Base-by-base conservation (phyloP, 177 flowering plant genomes). In the Vitis hybrid region DNA sequence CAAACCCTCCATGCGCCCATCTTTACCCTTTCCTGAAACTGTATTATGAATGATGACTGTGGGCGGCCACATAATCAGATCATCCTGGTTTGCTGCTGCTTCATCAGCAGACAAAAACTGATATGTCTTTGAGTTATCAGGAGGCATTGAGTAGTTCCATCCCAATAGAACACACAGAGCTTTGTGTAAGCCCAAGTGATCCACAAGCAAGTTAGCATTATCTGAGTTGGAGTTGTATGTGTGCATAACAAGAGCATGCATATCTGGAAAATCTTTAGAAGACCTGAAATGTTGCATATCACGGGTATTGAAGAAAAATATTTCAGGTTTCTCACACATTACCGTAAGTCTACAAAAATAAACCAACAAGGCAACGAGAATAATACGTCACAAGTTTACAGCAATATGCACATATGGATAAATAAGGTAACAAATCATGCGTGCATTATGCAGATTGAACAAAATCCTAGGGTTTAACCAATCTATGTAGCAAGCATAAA, bases 51-150 rank as follows among this genome's bases (percentile, higher is more conserved):
- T 81, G 58, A 95, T 84, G 70, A 95, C 97, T 62, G 79, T 6
- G 68, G 98, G 99, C 8, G 99, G 99, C 99, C 99, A 95, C 79
- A 95, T 73, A 58, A 95, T 85, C 66, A 91, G 83, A 85, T 95
- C 97, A 64, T 91, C 93, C 82, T 72, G 87, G 70, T 88, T 87
- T 68, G 88, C 88, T 57, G 83, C 84, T 69, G 90, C 97, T 75
- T 88, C 93, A 62, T 87, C 86, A 73, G 89, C 80, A 83, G 92
- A 80, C 72, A 91, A 74, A 17, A 76, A 80, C 80, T 85, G 91
- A 81, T 95, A 95, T n/a, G 79, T 78, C 85, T 82, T 95, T 32
- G 93, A 88, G 77, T 85, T 84, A 70, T 95, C 98, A 60, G 98
- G 98, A 73, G 83, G 85, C 81, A 67, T 87, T 48, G 72, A 70